Percentiles rank a stretch among this genome's conserved stretches.
Conservation (phyloP, 2,329 filamentous ascomycete genomes). For the Aspergillus transmontanensis region DNA sequence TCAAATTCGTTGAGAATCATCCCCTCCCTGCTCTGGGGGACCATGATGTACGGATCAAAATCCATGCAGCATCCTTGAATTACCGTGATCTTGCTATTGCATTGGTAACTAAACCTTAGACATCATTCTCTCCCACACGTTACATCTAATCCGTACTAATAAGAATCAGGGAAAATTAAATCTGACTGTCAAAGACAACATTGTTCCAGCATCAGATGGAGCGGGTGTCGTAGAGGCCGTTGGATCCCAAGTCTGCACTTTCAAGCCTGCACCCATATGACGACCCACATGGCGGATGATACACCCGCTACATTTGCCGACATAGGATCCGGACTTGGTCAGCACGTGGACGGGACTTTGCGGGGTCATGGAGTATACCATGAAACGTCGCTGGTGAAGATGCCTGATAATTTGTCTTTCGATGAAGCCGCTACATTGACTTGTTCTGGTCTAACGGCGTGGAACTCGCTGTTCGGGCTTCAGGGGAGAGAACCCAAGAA, state of each 20-base stretch:
- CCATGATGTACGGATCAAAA: constrained; percentile 67
- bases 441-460: constrained; percentile 52
- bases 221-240: constrained; percentile 46
- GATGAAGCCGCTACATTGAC: constrained; percentile 51
- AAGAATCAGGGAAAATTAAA: constrained; percentile 46
- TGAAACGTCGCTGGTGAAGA: constrained; percentile 51
- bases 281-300: constrained; percentile 47
- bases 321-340: constrained; percentile 48
- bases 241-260: constrained; percentile 54
- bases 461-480: constrained; percentile 56
- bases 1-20: constrained; percentile 56
- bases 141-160: neutral
- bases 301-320: constrained; percentile 41
- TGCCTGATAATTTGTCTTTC: constrained; percentile 51
- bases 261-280: constrained; percentile 55
- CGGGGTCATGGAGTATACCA: constrained; percentile 51
- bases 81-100: constrained; percentile 45
- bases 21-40: constrained; percentile 62
- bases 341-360: constrained; percentile 51
- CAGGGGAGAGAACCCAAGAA: constrained; percentile 39
- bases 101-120: constrained; percentile 47
- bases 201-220: constrained; percentile 47
- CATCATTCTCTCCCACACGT: constrained; percentile 30
- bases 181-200: constrained; percentile 45
- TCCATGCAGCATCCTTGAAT: constrained; percentile 45